Evolutionary conservation across 106 monocot species (phyloP).

Genomic region (Apostasia ramifera): DNA sequence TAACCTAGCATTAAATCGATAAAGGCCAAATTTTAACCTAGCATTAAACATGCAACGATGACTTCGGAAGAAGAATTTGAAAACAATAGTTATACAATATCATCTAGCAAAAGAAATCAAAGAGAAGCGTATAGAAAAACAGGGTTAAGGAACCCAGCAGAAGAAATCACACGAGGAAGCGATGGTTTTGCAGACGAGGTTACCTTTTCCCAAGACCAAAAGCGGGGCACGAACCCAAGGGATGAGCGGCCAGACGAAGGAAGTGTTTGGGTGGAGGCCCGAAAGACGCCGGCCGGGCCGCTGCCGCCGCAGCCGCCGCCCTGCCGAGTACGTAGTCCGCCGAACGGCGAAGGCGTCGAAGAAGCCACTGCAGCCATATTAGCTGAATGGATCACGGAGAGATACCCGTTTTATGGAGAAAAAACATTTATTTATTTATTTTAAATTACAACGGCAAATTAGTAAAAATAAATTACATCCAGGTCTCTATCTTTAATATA

Average conservation of each 20-base stretch:
- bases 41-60: not conserved
- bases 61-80: not conserved
- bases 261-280: not conserved
- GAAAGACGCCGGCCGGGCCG: not conserved
- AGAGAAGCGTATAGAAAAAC: no score
- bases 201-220: constrained; percentile 19
- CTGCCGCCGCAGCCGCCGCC: not conserved
- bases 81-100: not conserved
- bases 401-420: no score
- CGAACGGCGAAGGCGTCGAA: not conserved
- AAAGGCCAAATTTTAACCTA: constrained; percentile 74
- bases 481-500: no score
- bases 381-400: no score
- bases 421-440: no score
- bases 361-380: constrained; percentile 4
- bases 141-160: not conserved
- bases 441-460: no score
- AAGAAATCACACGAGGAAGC: no score
- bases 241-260: not conserved
- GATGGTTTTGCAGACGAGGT: not conserved
- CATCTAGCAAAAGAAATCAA: not conserved
- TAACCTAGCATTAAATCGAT: constrained; percentile 32
- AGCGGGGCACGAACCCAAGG: not conserved
- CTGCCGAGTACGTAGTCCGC: not conserved
- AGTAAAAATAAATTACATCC: no score